Base-by-base conservation (phyloP, 1,284 basidiomycete species). In the Heterobasidion annosum region DNA sequence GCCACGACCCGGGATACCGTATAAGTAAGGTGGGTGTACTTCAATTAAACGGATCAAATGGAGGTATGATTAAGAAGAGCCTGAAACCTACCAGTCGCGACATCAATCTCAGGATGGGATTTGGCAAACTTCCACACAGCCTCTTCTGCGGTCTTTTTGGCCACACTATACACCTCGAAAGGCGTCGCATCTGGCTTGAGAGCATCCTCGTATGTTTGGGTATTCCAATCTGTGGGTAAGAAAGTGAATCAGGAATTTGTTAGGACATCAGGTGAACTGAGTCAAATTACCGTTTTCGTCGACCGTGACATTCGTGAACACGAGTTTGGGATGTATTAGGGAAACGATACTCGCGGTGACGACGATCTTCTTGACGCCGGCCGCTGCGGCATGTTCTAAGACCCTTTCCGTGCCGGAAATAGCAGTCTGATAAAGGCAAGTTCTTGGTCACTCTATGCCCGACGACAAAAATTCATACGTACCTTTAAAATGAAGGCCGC, bases 91-190 rank as follows among this genome's bases (percentile, higher is more conserved):
- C 66, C 57, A 5, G 65, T 65, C n/a, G 67, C 63, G 50, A 73
- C 56, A 42, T 71, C 67, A 19, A 74, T 57, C 19, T 67, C 54
- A 18, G 70, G 65, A 49, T 72, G 65, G 45, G 66, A 58, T 49
- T 64, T 58, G 8, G 65, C 70, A 46, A 67, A 73, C 6, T 69
- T 61, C 69, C 70, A 72, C 7, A 67, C 61, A 6, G 68, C 70
- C 34, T 61, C 58, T 53, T 74, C 72, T 8, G 68, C 67, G 7
- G 69, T 57, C 25, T 65, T 62, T 59, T 74, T 74, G 2, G 69
- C 64, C 7, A 67, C 63, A 45, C 66, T 61, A 59, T 74, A 73
- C 8, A 67, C 60, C 16, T 19, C 33, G 25, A 48, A 54, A 8
- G 47, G 37, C 5, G 19, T 13, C 8, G n/a, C 32, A 33, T 32